A percentile compares a stretch with the other conserved stretches of the same genome.
Conservation (phyloP, 2,329 filamentous ascomycete species). For the Nigrospora osmanthi region DNA sequence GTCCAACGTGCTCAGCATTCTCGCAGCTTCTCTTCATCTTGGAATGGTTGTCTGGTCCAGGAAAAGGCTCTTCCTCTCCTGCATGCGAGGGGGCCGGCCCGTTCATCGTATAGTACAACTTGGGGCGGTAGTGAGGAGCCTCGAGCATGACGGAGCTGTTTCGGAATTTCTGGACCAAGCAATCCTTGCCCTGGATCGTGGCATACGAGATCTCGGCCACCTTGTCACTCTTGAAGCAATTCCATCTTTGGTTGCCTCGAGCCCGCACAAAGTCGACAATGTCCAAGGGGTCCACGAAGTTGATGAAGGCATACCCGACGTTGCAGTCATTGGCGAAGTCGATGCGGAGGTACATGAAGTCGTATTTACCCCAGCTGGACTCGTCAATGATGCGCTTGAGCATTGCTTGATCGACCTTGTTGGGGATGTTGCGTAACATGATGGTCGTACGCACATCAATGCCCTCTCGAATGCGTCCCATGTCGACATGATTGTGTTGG, state of each 20-base stretch:
- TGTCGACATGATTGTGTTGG: conserved; percentile 56
- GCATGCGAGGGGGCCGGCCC: conserved; percentile 41
- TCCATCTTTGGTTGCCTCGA: conserved; percentile 67
- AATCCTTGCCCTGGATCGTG: conserved; percentile 89
- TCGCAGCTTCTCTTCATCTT: conserved; percentile 85
- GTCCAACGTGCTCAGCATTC: conserved; percentile 76
- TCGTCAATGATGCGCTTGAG: conserved; percentile 75
- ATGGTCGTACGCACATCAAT: conserved; percentile 77
- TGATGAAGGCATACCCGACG: conserved; percentile 96
- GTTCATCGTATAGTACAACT: conserved; percentile 51
- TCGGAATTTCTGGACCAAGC: conserved; percentile 87
- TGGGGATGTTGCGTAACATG: conserved; percentile 93
- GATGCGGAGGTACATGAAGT: conserved; percentile 93
- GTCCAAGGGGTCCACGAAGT: conserved; percentile 73
- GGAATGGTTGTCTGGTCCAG: conserved; percentile 71
- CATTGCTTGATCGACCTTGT: conserved; percentile 72
- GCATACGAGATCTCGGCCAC: conserved; percentile 89
- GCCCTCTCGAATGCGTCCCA: conserved; percentile 53
- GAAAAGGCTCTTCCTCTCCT: conserved; percentile 69
- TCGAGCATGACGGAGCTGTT: conserved; percentile 97
- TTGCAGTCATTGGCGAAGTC: conserved; percentile 81
- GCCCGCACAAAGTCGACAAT: conserved; percentile 68
- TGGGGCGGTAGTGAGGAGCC: conserved; percentile 71
- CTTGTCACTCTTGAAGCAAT: conserved; percentile 76
- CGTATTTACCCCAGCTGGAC: conserved; percentile 74